Percentiles rank a stretch among this genome's conserved stretches.
These are phyloP conservation scores for Hydnum rufescens DNA, from an alignment of 768 basidiomycete genomes.

Conservation along the genomic window DNA sequence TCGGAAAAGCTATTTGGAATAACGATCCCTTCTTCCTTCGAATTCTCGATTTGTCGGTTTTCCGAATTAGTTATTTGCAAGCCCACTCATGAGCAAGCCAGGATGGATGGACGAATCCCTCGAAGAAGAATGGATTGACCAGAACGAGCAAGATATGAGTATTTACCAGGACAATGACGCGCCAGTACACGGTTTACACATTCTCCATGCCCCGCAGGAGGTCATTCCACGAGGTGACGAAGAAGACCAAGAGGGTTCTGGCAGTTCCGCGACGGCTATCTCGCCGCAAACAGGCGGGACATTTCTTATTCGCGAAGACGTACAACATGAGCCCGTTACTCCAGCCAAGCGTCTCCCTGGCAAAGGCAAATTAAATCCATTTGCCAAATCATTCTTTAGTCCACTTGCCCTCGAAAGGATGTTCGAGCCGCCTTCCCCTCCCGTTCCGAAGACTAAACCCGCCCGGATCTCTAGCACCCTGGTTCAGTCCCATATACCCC, in stretches of 20 bases:
- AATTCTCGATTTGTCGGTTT: not conserved
- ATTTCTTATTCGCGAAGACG: slow-evolving; percentile 54
- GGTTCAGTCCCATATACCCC: slow-evolving; percentile 14
- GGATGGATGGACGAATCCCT: slow-evolving; percentile 83
- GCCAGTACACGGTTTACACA: slow-evolving; percentile 29
- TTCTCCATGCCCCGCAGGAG: slow-evolving; percentile 21
- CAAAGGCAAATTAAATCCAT: slow-evolving; percentile 12
- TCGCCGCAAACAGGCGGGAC: slow-evolving; percentile 28
- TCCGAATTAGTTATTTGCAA: not conserved
- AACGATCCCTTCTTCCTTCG: not conserved
- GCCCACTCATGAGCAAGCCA: slow-evolving; percentile 19
- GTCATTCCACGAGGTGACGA: not conserved
- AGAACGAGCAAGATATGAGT: slow-evolving; percentile 25
- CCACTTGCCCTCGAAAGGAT: slow-evolving; percentile 72
- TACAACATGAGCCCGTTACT: slow-evolving; percentile 32
- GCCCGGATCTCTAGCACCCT: slow-evolving; percentile 13
- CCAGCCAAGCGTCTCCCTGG: slow-evolving; percentile 49
- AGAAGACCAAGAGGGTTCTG: slow-evolving; percentile 9
- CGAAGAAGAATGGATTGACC: slow-evolving; percentile 65
- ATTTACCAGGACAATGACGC: slow-evolving; percentile 17
- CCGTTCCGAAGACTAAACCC: slow-evolving; percentile 16
- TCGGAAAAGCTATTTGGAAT: too few relatives aligned
- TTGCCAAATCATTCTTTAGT: slow-evolving; percentile 61
- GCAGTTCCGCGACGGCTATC: slow-evolving; percentile 1
- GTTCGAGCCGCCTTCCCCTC: slow-evolving; percentile 88